phyloP scores from a whole-genome alignment of 192 early-diverging fungal genomes.

The Entrophospora sp. region DNA sequence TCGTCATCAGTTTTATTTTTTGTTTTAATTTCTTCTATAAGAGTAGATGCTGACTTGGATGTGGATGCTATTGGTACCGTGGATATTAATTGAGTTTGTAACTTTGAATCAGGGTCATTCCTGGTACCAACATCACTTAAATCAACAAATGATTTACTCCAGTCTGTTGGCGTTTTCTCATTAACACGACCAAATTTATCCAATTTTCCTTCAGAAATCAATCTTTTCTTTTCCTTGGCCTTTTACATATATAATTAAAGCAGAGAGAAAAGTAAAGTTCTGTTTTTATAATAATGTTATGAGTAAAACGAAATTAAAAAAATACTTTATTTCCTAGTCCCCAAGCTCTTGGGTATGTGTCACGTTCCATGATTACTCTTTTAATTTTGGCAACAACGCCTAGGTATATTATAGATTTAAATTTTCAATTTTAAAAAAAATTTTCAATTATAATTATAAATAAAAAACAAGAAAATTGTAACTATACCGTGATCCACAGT shows the following conservation, averaged over 20 bases:
- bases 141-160: slow-evolving; percentile 77
- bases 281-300: not conserved
- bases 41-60: not conserved
- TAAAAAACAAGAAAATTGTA: not conserved
- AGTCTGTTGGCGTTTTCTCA: slow-evolving; percentile 72
- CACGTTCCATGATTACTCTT: slow-evolving; percentile 99
- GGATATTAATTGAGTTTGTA: too few species aligned
- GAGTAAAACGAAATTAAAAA: not conserved
- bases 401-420: too few species aligned
- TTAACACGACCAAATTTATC: slow-evolving; percentile 94
- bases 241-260: slow-evolving; percentile 24
- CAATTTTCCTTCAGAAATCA: slow-evolving; percentile 95
- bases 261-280: not conserved
- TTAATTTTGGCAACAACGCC: slow-evolving; percentile 96
- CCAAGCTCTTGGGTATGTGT: slow-evolving; percentile 98
- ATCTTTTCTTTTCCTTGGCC: slow-evolving; percentile 95
- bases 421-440: not conserved
- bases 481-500: slow-evolving; percentile 77
- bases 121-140: slow-evolving; percentile 37
- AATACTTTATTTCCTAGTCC: slow-evolving; percentile 72
- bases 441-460: not conserved
- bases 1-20: slow-evolving; percentile 35
- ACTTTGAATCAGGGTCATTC: too few species aligned
- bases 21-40: slow-evolving; percentile 14
- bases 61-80: slow-evolving; percentile 26